Evolutionary conservation across 306 rosid genomes (phyloP).

Genomic region (Myrica gale): DNA sequence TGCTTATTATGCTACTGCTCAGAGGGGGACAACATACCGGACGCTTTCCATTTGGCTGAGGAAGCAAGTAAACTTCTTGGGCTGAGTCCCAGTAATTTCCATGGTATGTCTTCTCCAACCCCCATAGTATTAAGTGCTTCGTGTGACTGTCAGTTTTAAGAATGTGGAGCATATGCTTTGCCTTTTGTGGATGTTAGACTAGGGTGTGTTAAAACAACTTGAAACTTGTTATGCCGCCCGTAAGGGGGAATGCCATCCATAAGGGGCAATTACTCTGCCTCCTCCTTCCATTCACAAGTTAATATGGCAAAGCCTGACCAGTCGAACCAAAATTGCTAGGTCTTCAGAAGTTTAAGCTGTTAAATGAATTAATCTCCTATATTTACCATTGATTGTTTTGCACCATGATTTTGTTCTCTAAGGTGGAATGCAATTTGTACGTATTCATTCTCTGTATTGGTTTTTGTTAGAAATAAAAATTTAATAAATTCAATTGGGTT

Average conservation of each 20-base stretch:
- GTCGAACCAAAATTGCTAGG: background rate
- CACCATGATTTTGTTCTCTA: background rate
- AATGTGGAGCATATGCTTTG: background rate
- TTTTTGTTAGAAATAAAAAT: no score
- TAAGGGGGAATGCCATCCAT: background rate
- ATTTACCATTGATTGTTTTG: background rate
- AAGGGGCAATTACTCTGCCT: background rate
- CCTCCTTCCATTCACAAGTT: background rate
- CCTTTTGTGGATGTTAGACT: background rate
- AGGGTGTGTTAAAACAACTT: background rate
- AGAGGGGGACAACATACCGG: constrained; percentile 88
- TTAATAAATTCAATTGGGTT: no score
- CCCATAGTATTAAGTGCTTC: background rate
- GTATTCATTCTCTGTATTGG: background rate
- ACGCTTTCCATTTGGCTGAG: constrained; percentile 83
- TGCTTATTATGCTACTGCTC: constrained; percentile 90
- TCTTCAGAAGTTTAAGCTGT: background rate
- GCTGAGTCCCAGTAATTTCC: constrained; percentile 37
- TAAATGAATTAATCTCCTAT: background rate
- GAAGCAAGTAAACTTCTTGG: constrained; percentile 65
- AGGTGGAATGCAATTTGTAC: background rate
- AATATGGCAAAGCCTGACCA: background rate
- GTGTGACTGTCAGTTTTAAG: background rate
- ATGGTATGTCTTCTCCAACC: constrained; percentile 35
- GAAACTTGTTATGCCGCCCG: background rate